Evolutionary conservation across 306 rosid species (phyloP), one percentile per base, ranked within the genome.

Genomic region (Cucurbita ficifolia): DNA sequence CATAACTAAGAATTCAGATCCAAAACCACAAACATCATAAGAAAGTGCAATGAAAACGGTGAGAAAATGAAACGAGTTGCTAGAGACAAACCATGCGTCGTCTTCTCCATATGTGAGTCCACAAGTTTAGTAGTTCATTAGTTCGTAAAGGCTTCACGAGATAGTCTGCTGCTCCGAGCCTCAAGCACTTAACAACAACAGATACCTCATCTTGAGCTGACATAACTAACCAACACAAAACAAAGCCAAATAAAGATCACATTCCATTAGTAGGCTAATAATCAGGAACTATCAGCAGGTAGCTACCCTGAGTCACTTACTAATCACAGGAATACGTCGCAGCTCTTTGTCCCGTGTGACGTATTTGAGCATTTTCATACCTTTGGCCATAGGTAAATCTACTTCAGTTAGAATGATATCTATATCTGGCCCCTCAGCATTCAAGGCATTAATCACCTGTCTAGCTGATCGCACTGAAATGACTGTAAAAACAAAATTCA

Each of bases 61-160:
- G 70, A 62, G 48, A 59, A 59, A 62, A 36, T 38, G 17, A 70
- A 70, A 48, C 10, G 16, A 51, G 39, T 18, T 38, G 5, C 29
- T 29, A 0, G 53, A 65, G 80, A 86, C 90, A 75, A 82, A 93
- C 98, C 98, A 87, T 89, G 84, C 80, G 96, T 85, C 98, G 86
- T 86, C 98, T 84, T 83, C 97, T 87, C 98, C 98, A 93, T 96
- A 90, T 82, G 87, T 93, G 98, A 4, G 92, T 93, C 98, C 97
- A 93, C 88, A 93, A 83, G 81, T 87, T 93, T 69, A 93, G 76
- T 75, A 93, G 94, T 79, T 93, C 98, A 85, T 93, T 93, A 58
- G 96, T 88, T 75, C 98, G 89, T 78, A 94, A 81, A 75, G 98
- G 98, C 90, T 94, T 94, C n/a, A 94, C 97, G 61, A 94, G 98